Percentiles rank a stretch among this genome's conserved stretches.
Conservation (phyloP, 2,329 filamentous ascomycete species). For the Fusarium albosuccineum region DNA sequence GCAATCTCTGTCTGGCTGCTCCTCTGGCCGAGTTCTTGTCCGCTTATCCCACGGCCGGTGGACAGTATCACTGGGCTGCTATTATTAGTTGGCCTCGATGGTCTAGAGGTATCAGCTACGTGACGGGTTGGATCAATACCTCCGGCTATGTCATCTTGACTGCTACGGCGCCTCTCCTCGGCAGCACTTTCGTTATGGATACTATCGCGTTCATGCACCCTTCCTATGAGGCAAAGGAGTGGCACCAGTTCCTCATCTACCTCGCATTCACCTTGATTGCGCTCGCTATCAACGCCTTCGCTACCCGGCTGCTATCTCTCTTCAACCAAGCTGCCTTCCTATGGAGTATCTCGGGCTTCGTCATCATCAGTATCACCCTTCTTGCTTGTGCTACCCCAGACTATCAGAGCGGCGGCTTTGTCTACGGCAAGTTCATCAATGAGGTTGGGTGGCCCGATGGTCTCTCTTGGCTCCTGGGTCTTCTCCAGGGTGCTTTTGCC, state of each 20-base stretch:
- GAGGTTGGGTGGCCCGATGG: constrained; percentile 77
- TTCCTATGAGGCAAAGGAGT: constrained; percentile 68
- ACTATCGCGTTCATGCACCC: constrained; percentile 73
- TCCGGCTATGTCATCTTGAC: constrained; percentile 79
- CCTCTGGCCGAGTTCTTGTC: constrained; percentile 79
- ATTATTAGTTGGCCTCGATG: constrained; percentile 71
- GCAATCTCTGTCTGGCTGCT: constrained; percentile 77
- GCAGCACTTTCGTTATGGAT: constrained; percentile 75
- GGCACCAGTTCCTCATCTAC: constrained; percentile 82
- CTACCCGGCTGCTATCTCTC: constrained; percentile 67
- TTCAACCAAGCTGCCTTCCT: constrained; percentile 78
- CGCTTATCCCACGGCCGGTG: constrained; percentile 70
- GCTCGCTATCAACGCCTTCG: constrained; percentile 75
- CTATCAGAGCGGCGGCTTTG: constrained; percentile 73
- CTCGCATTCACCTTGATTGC: constrained; percentile 72
- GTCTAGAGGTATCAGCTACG: constrained; percentile 74
- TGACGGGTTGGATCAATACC: constrained; percentile 80
- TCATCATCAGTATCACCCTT: constrained; percentile 77
- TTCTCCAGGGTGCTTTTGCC: constrained; percentile 65
- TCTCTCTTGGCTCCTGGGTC: constrained; percentile 68
- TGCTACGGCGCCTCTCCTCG: constrained; percentile 76
- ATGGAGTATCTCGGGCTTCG: constrained; percentile 78
- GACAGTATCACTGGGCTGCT: constrained; percentile 80
- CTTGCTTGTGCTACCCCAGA: constrained; percentile 74
- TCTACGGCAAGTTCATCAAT: constrained; percentile 78